Evolutionary conservation across 2,329 filamentous ascomycete species (phyloP), one percentile per base, ranked within the genome.

Genomic region (Fusarium beomiforme): DNA sequence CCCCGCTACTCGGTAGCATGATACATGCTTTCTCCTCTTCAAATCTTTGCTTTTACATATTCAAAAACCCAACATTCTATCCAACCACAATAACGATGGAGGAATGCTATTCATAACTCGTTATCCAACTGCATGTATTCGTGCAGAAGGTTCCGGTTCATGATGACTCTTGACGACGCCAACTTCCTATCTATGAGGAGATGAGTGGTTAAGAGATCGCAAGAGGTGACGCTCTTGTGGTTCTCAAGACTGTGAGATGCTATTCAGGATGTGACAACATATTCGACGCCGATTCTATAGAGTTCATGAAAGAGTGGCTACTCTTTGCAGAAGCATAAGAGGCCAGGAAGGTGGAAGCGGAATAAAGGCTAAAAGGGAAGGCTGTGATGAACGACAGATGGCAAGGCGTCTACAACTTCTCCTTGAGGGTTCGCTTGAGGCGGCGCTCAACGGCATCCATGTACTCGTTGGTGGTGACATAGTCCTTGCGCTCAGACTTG

Each of bases 381-480:
- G 50, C 26, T 44, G 53, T 43, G 43, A 44, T 58, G 49, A 42
- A 58, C 39, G 49, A 63, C 53, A 59, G 41, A 42, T 61, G 54
- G 33, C 29, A 46, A 64, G 21, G 49, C 29, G 49, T 77, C 80
- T 86, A 94, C 84, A 94, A 81, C 89, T 94, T 94, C 84, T 91
- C 87, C 86, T 92, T 92, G 77, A 97, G 85, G 75, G 90, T 90
- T 72, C 85, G 85, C 90, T 95, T 95, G 85, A 99, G 88, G 79
- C 94, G 88, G 83, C 90, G 91, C 90, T 98, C 95, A 54, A 98
- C 95, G 42, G 95, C 95, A 79, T 92, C 89, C 79, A 99, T 85
- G 86, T 98, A 99, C 85, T 97, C 92, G 75, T 87, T 89, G 63
- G 95, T 98, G 57, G 94, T 98, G 75, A 97, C 96, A 84, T 95